Evolutionary conservation across 2,329 filamentous ascomycete genomes (phyloP).

Genomic region (Tolypocladium nubicola): DNA sequence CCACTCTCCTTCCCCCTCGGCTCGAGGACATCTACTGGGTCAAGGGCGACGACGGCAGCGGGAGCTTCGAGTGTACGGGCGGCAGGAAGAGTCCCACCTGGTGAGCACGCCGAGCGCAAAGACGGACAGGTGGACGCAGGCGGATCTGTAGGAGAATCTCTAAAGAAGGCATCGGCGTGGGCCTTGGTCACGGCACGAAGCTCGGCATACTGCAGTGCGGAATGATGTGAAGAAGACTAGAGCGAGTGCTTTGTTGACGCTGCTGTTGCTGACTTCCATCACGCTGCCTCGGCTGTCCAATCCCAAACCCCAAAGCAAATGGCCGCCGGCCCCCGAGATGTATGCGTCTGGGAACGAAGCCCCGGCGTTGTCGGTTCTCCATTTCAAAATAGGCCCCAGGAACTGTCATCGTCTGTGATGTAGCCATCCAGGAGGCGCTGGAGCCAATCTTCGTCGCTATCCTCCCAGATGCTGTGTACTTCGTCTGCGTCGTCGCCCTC

Average conservation of each 20-base stretch:
- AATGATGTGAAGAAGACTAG: background rate
- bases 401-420: no score
- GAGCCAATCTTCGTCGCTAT: no score
- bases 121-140: background rate
- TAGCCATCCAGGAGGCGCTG: no score
- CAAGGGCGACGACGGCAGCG: slow-evolving; percentile 5
- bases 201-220: no score
- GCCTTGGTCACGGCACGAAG: background rate
- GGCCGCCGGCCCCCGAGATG: no score
- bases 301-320: background rate
- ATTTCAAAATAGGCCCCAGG: no score
- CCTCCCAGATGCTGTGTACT: no score
- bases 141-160: background rate
- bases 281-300: background rate
- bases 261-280: background rate
- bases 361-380: no score
- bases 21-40: slow-evolving; percentile 39
- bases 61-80: slow-evolving; percentile 31
- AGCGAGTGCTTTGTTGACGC: background rate
- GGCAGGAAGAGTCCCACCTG: slow-evolving; percentile 26
- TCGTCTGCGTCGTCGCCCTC: background rate
- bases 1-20: slow-evolving; percentile 34
- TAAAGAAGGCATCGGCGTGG: rapidly evolving
- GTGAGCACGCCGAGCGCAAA: slow-evolving; percentile 8
- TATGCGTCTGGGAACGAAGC: no score